These are phyloP conservation scores for Diaporthe amygdali DNA, from an alignment of 2,329 filamentous ascomycete species.

Conservation along the genomic window DNA sequence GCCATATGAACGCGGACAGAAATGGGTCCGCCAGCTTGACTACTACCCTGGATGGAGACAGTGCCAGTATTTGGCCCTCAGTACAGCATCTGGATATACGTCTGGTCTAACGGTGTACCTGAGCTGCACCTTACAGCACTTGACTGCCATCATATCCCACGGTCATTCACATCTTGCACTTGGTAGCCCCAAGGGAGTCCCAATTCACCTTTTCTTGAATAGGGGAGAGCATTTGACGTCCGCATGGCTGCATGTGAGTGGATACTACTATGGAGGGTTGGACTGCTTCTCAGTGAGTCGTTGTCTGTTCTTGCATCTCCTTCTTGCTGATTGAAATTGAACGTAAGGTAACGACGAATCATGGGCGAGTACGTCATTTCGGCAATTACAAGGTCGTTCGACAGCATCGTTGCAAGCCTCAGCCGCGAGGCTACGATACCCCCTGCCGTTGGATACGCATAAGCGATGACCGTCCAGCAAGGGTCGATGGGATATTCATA, in stretches of 20 bases:
- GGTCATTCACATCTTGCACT: not conserved
- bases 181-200: not conserved
- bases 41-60: constrained; percentile 6
- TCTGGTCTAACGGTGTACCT: constrained; percentile 8
- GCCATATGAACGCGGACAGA: not conserved
- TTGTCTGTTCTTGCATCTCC: not conserved
- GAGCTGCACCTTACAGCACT: no score
- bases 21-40: not conserved
- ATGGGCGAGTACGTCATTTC: not conserved
- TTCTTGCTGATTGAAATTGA: not conserved
- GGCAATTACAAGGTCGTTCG: not conserved
- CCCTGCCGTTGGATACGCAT: not conserved
- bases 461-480: not conserved
- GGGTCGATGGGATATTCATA: not conserved
- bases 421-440: not conserved
- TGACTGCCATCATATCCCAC: not conserved
- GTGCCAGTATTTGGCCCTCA: constrained; percentile 5
- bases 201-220: not conserved
- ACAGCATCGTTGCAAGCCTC: not conserved
- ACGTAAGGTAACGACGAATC: not conserved
- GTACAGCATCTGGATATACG: not conserved
- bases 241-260: not conserved
- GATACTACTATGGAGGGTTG: not conserved
- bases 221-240: not conserved
- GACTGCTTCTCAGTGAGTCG: not conserved